Evolutionary conservation across 371 early-diverging fungal genomes (phyloP).

Genomic region (Vairimorpha apis): DNA sequence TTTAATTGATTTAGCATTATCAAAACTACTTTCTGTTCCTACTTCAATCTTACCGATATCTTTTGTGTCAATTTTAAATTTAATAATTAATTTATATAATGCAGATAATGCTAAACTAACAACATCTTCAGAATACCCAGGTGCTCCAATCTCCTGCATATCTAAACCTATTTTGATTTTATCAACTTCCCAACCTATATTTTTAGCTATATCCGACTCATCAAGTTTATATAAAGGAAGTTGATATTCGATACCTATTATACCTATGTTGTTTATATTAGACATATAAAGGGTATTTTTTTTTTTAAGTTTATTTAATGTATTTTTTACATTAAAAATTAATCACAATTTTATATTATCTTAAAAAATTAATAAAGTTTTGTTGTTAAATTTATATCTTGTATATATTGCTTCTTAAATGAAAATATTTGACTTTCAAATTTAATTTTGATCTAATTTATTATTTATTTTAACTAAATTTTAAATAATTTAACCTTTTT

Average conservation of each 20-base stretch:
- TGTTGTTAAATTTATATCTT: not conserved
- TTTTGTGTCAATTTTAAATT: constrained; percentile 72
- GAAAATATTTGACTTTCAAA: no score
- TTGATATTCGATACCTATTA: constrained; percentile 42
- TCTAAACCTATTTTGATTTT: constrained; percentile 42
- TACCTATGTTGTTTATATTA: no score
- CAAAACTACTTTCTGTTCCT: constrained; percentile 92
- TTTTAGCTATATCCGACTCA: constrained; percentile 27
- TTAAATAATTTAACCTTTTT: no score
- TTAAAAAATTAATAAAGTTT: not conserved
- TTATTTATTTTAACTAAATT: no score
- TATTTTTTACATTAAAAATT: not conserved
- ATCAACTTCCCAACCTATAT: constrained; percentile 17
- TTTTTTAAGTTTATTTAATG: no score
- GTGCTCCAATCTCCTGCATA: constrained; percentile 25
- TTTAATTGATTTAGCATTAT: constrained; percentile 91
- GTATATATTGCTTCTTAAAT: no score
- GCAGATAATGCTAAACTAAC: constrained; percentile 64
- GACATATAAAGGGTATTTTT: not conserved
- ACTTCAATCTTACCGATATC: constrained; percentile 87
- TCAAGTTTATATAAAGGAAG: constrained; percentile 25
- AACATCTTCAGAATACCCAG: constrained; percentile 28
- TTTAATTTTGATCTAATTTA: no score
- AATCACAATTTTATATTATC: not conserved
- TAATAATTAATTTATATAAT: constrained; percentile 77